These are phyloP conservation scores for Fusarium penzigii DNA, from an alignment of 2,329 filamentous ascomycete genomes.

Conservation along the genomic window DNA sequence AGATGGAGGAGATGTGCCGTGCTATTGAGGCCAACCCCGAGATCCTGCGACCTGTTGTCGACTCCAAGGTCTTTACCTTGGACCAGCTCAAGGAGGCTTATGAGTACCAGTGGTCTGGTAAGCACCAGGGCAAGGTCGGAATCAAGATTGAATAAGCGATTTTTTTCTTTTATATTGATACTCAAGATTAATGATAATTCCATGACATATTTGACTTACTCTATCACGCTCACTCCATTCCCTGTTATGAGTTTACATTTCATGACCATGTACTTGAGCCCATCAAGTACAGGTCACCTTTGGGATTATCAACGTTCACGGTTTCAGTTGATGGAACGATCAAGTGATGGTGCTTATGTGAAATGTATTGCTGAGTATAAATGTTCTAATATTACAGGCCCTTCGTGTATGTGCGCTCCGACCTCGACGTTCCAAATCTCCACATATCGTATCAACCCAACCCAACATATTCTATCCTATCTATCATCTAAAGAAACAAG, in stretches of 20 bases:
- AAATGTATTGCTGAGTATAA: too few species aligned
- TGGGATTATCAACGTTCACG: too few species aligned
- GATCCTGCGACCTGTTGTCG: constrained; percentile 47
- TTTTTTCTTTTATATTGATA: neutral
- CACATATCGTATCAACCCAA: neutral
- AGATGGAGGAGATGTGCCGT: constrained; percentile 54
- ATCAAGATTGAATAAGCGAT: constrained; percentile 31
- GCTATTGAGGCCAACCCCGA: constrained; percentile 49
- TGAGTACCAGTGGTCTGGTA: constrained; percentile 40
- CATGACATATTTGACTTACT: neutral
- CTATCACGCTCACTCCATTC: too few species aligned
- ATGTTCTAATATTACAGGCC: too few species aligned
- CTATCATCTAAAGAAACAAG: constrained; percentile 14
- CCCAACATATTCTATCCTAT: too few species aligned
- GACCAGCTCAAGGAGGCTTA: constrained; percentile 47
- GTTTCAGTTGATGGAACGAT: too few species aligned
- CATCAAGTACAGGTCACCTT: too few species aligned
- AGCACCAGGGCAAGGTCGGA: constrained; percentile 43
- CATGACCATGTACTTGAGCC: too few species aligned
- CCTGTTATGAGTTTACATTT: too few species aligned
- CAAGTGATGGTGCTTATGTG: too few species aligned
- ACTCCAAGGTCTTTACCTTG: constrained; percentile 45
- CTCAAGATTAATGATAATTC: neutral
- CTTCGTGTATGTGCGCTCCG: neutral
- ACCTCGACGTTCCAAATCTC: neutral